Percentiles rank a stretch among this genome's conserved stretches.
Evolutionary conservation across 148 eudicot species (phyloP).

Genomic region (Silene latifolia): DNA sequence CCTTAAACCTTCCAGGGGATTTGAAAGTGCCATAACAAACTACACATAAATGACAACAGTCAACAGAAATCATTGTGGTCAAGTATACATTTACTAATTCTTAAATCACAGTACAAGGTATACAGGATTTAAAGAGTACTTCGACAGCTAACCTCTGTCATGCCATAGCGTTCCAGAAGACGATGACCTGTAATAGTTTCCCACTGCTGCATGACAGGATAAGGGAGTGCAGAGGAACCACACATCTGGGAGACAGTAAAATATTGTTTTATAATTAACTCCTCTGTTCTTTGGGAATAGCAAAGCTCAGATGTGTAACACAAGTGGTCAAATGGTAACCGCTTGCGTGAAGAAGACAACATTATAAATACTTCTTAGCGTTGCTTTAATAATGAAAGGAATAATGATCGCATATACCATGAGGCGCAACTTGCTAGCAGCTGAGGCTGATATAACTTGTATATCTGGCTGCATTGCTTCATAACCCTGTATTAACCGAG

Average conservation of each 20-base stretch:
- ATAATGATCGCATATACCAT: conserved; percentile 55
- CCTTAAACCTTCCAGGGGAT: conserved; percentile 69
- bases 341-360: not conserved
- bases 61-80: conserved; percentile 6
- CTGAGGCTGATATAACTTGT: conserved; percentile 59
- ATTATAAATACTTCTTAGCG: not conserved
- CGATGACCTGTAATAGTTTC: conserved; percentile 85
- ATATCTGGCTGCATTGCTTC: conserved; percentile 85
- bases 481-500: conserved; percentile 94
- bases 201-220: conserved; percentile 97
- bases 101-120: not conserved
- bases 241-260: conserved; percentile 60
- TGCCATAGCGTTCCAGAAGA: conserved; percentile 93
- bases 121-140: conserved; percentile 1
- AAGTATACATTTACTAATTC: not conserved
- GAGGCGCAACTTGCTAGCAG: conserved; percentile 85
- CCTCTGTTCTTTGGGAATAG: not conserved
- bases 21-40: conserved; percentile 97
- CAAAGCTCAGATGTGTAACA: conserved; percentile 1
- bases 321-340: not conserved
- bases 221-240: conserved; percentile 98
- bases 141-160: conserved; percentile 76
- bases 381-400: not conserved
- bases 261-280: not conserved
- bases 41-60: conserved; percentile 27